Evolutionary conservation across 1,284 basidiomycete species (phyloP), one percentile per base, ranked within the genome.

Genomic region (Boletus hoseneyae): DNA sequence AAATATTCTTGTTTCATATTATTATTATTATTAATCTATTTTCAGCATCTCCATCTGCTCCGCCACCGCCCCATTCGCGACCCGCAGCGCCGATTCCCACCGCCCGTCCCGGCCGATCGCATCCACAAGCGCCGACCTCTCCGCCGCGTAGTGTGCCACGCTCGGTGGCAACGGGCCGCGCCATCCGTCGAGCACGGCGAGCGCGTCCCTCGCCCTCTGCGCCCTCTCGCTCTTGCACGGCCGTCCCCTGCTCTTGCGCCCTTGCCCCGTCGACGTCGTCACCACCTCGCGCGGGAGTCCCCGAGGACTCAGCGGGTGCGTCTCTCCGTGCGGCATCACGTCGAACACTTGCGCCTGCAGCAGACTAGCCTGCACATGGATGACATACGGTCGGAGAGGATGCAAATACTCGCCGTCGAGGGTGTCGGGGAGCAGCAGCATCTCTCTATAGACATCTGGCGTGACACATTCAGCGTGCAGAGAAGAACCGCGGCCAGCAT

Each of bases 201-300:
- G 58, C 0, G 79, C 76, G 2, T 74, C 35, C 11, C 18, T 18
- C 6, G 23, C 23, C 11, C 74, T 80, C 57, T 76, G 77, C 10
- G 67, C 67, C 59, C 77, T 80, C 43, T 85, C 84, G 6, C 78
- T 73, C 58, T 74, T 83, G 7, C 83, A 77, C 0, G 84, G 85
- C 0, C 87, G 75, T 4, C 87, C 87, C 61, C 76, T 83, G 62
- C 84, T 82, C 65, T 79, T 83, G 15, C 54, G 57, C 42, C 42
- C 41, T 21, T 32, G 29, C 15, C 3, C 29, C 10, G 34, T 25
- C 43, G 16, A 19, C 54, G 34, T 27, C 43, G 16, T 19, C 54
- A 80, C 79, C 9, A 80, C 65, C 58, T 88, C 86, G 19, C 85
- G 77, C 11, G 87, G 87, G 8, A 90, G 69, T 15, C 66, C 65